These are phyloP conservation scores for Polytrichum commune DNA, from an alignment of 225 moss, liverwort and hornwort genomes.

Conservation along the genomic window DNA sequence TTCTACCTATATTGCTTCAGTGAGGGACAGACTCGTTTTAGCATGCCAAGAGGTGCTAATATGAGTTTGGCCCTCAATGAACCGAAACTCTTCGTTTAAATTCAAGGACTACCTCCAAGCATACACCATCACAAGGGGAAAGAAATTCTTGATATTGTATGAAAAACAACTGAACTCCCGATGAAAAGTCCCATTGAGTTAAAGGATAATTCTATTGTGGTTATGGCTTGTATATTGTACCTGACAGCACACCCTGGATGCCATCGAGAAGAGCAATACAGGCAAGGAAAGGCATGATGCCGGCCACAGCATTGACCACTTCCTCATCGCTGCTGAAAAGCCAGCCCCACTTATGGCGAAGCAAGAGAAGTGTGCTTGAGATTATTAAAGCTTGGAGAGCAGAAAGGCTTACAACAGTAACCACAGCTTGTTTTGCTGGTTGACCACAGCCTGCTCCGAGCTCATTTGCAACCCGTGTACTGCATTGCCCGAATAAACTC, in stretches of 20 bases:
- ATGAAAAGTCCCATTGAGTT: too few relatives aligned
- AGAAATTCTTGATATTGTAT: too few relatives aligned
- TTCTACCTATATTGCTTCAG: too few relatives aligned
- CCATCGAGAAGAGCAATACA: conserved; percentile 64
- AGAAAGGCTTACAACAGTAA: conserved; percentile 57
- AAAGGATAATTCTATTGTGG: background rate
- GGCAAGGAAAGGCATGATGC: conserved; percentile 77
- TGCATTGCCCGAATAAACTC: conserved; percentile 16
- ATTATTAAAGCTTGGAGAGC: conserved; percentile 47
- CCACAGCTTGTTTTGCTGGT: conserved; percentile 65
- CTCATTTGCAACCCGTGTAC: conserved; percentile 89
- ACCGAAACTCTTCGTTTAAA: too few relatives aligned
- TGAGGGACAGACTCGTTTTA: too few relatives aligned
- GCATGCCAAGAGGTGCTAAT: too few relatives aligned
- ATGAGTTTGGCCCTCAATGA: too few relatives aligned
- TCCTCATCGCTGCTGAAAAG: conserved; percentile 74
- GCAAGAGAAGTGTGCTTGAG: conserved; percentile 44
- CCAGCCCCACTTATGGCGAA: conserved; percentile 80
- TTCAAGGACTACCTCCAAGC: too few relatives aligned
- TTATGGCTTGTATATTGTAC: conserved; percentile 14
- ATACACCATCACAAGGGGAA: too few relatives aligned
- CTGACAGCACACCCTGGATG: conserved; percentile 89
- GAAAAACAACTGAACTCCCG: too few relatives aligned
- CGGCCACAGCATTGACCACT: conserved; percentile 64
- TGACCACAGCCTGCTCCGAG: conserved; percentile 68